A percentile compares a stretch with the other conserved stretches of the same genome.
Evolutionary conservation across 768 basidiomycete species (phyloP).

Genomic region (Paxillus ammoniavirescens): DNA sequence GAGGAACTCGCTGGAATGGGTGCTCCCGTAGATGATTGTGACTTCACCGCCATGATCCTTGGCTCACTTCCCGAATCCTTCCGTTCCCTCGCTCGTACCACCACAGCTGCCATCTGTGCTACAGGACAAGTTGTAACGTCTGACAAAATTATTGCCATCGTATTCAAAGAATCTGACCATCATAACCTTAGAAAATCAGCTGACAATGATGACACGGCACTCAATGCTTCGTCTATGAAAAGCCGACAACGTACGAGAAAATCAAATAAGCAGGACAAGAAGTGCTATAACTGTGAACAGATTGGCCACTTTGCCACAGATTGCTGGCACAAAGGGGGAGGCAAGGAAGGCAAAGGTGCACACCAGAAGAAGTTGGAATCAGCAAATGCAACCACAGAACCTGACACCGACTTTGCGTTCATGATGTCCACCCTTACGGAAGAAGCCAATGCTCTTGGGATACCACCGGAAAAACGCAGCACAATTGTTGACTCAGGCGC

Average conservation of each 20-base stretch:
- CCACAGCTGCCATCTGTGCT: not conserved
- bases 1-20: conserved; percentile 7
- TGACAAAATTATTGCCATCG: not conserved
- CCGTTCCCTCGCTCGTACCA: not conserved
- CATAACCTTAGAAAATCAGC: not conserved
- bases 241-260: not conserved
- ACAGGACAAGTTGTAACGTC: not conserved
- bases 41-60: conserved; percentile 8
- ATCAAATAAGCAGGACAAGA: too few relatives aligned
- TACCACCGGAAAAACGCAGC: too few relatives aligned
- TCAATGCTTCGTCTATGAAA: not conserved
- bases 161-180: conserved; percentile 4
- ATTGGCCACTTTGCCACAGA: too few relatives aligned
- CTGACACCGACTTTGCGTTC: too few relatives aligned
- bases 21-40: not conserved
- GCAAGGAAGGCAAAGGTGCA: too few relatives aligned
- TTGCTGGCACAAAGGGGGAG: too few relatives aligned
- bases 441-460: too few relatives aligned
- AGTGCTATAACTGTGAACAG: too few relatives aligned
- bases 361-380: too few relatives aligned
- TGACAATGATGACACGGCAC: not conserved
- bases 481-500: too few relatives aligned
- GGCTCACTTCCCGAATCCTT: not conserved
- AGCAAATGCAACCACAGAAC: too few relatives aligned
- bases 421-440: too few relatives aligned